Percentiles rank a stretch among this genome's conserved stretches.
phyloP scores from a whole-genome alignment of 2,329 filamentous ascomycete species.

The Talaromyces sp. region DNA sequence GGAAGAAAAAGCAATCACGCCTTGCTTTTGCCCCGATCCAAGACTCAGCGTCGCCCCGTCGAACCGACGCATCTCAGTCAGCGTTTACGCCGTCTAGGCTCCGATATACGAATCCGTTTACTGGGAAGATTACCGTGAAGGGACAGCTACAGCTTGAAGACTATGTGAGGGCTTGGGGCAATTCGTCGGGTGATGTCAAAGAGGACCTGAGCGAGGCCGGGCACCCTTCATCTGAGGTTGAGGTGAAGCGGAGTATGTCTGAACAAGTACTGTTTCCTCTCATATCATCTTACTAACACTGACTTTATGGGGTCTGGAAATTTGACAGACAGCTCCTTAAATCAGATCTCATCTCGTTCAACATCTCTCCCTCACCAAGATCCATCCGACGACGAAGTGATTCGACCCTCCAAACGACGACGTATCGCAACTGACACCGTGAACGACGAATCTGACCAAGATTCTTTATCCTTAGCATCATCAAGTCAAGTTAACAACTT shows the following conservation, averaged over 20 bases:
- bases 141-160: slow-evolving; percentile 19
- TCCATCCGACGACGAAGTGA: slow-evolving; percentile 14
- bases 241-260: slow-evolving; percentile 8
- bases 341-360: background rate
- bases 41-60: slow-evolving; percentile 25
- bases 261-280: background rate
- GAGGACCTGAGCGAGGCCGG: background rate
- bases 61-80: slow-evolving; percentile 25
- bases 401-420: slow-evolving; percentile 15
- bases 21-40: slow-evolving; percentile 42
- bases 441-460: slow-evolving; percentile 6
- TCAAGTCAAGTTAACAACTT: background rate
- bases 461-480: background rate
- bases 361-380: background rate
- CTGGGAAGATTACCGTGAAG: slow-evolving; percentile 20
- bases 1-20: slow-evolving; percentile 37
- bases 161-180: slow-evolving; percentile 10
- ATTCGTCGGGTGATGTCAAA: background rate
- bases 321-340: background rate
- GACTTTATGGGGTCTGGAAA: background rate
- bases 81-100: slow-evolving; percentile 35
- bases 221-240: background rate
- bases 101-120: slow-evolving; percentile 32
- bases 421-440: background rate
- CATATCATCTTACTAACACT: background rate